Percentiles rank a stretch among this genome's conserved stretches.
Evolutionary conservation across 345 rosid species (phyloP).

Genomic region (Mangifera indica): DNA sequence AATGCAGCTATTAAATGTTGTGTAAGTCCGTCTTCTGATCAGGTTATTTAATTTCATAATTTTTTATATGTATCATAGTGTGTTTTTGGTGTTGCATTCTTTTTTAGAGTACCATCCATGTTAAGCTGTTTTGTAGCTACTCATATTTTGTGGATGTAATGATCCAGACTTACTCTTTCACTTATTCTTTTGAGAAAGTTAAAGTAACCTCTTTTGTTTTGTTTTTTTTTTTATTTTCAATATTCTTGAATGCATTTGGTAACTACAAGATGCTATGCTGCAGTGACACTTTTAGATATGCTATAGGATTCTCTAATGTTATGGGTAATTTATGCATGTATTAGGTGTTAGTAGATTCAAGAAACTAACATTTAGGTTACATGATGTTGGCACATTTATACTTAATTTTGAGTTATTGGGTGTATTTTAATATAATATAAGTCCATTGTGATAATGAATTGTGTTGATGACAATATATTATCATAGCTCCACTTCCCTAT

Average conservation of each 20-base stretch:
- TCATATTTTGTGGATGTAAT: not conserved
- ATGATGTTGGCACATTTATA: not conserved
- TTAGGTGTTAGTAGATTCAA: not conserved
- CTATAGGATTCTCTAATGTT: not conserved
- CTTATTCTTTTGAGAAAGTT: not conserved
- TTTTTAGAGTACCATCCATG: not conserved
- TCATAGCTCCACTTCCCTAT: not conserved
- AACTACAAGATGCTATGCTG: not conserved
- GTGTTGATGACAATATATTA: not conserved
- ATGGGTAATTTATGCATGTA: not conserved
- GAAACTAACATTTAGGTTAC: not conserved
- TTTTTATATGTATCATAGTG: not conserved
- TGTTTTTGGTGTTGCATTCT: too few species aligned
- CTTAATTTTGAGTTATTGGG: not conserved
- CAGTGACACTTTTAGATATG: not conserved
- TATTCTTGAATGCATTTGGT: not conserved
- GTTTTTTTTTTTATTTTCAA: not conserved
- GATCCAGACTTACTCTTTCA: not conserved
- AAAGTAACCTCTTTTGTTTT: not conserved
- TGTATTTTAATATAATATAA: not conserved
- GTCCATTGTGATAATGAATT: not conserved
- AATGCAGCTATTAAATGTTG: slow-evolving; percentile 6
- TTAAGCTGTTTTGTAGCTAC: not conserved
- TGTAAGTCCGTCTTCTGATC: not conserved
- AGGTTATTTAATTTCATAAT: slow-evolving; percentile 10